These are phyloP conservation scores for Anisodus acutangulus DNA, from an alignment of 257 asterid species.

Conservation along the genomic window DNA sequence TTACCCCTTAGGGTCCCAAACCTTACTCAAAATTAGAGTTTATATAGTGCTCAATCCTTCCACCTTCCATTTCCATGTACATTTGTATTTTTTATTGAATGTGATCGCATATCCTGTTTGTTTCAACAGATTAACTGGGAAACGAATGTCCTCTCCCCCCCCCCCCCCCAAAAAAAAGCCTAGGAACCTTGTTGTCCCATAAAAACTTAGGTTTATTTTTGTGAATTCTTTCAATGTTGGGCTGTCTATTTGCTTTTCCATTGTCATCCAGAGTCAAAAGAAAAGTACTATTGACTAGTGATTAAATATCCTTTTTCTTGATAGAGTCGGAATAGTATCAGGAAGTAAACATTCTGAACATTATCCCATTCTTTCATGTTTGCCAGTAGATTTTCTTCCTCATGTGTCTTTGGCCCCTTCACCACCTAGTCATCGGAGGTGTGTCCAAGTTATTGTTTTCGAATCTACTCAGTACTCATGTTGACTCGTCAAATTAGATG, in stretches of 20 bases:
- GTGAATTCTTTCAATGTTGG: neutral
- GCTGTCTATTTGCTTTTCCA: neutral
- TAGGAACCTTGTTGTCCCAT: too few relatives aligned
- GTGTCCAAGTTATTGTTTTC: slow-evolving; percentile 1
- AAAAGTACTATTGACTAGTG: neutral
- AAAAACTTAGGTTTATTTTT: too few relatives aligned
- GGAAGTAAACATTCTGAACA: neutral
- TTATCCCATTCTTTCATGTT: neutral
- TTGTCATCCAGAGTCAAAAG: neutral
- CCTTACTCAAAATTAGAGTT: too few relatives aligned
- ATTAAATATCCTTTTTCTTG: neutral
- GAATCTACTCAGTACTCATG: neutral
- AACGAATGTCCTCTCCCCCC: too few relatives aligned
- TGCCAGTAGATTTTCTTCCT: neutral
- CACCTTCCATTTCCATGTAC: too few relatives aligned
- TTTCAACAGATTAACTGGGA: too few relatives aligned
- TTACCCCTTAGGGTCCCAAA: too few relatives aligned
- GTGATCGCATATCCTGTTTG: too few relatives aligned
- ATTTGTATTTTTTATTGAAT: too few relatives aligned
- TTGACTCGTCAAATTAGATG: neutral
- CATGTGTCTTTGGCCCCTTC: neutral
- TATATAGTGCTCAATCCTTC: too few relatives aligned
- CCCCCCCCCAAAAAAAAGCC: too few relatives aligned
- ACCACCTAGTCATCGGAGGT: neutral
- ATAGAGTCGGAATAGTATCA: neutral